phyloP scores from a whole-genome alignment of 345 rosid species.

The Lepidium aucheri region DNA sequence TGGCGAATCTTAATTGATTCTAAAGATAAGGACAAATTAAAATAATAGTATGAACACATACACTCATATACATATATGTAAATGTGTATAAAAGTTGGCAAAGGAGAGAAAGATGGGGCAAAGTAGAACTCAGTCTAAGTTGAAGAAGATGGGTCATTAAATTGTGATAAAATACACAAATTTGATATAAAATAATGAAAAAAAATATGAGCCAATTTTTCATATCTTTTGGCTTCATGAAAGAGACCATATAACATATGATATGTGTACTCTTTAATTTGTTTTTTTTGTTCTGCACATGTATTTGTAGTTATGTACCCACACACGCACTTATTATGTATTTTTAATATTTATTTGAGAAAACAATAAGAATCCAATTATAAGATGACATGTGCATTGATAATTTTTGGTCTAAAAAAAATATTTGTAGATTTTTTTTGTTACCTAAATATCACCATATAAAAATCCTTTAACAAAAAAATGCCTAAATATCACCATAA shows the following conservation, averaged over 20 bases:
- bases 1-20: neutral
- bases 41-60: neutral
- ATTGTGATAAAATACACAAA: neutral
- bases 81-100: conserved; percentile 22
- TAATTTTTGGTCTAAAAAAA: too few relatives aligned
- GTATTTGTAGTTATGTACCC: neutral
- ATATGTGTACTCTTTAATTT: conserved; percentile 8
- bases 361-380: conserved; percentile 20
- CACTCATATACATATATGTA: neutral
- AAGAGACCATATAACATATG: conserved; percentile 23
- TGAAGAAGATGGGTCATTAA: conserved; percentile 12
- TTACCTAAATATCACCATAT: too few relatives aligned
- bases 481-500: too few relatives aligned
- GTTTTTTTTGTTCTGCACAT: neutral
- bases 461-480: too few relatives aligned
- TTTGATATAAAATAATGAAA: neutral
- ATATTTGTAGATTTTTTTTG: too few relatives aligned
- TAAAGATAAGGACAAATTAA: neutral
- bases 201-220: conserved; percentile 7
- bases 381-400: conserved; percentile 4
- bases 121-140: conserved; percentile 15
- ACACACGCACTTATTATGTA: conserved; percentile 5
- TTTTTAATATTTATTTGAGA: neutral
- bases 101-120: conserved; percentile 6
- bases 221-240: conserved; percentile 28